These are phyloP conservation scores for Yarrowia deformans DNA, from an alignment of 805 yeast genomes.

Conservation along the genomic window DNA sequence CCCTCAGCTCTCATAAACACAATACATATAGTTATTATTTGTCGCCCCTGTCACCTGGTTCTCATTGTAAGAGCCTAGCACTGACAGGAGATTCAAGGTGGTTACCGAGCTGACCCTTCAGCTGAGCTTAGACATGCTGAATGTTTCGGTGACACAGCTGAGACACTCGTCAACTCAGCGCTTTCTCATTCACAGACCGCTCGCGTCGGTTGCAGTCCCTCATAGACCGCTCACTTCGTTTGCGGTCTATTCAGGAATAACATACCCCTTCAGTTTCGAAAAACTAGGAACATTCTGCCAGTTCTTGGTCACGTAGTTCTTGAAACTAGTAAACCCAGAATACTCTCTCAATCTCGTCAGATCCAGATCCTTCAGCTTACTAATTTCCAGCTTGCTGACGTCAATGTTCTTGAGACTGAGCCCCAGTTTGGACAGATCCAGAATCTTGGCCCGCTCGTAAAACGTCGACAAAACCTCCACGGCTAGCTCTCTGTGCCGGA, in stretches of 20 bases:
- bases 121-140: no score
- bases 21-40: no score
- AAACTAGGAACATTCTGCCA: conserved; percentile 35
- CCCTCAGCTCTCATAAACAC: no score
- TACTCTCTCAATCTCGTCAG: conserved; percentile 18
- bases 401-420: conserved; percentile 13
- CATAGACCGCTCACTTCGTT: background rate
- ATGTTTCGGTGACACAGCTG: no score
- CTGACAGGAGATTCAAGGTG: no score
- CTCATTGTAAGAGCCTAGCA: no score
- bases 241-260: conserved; percentile 4
- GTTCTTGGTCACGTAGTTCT: conserved; percentile 20
- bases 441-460: conserved; percentile 23
- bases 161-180: no score
- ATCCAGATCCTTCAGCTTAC: conserved; percentile 26
- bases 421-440: conserved; percentile 26
- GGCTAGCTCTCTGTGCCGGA: conserved; percentile 24
- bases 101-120: no score
- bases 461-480: conserved; percentile 17
- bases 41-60: no score
- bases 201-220: no score
- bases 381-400: conserved; percentile 1
- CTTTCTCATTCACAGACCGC: no score
- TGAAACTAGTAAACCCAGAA: conserved; percentile 22
- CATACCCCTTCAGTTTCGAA: conserved; percentile 30